Conservation (phyloP, 2,329 filamentous ascomycete species). For the Pseudogymnoascus sp. region DNA sequence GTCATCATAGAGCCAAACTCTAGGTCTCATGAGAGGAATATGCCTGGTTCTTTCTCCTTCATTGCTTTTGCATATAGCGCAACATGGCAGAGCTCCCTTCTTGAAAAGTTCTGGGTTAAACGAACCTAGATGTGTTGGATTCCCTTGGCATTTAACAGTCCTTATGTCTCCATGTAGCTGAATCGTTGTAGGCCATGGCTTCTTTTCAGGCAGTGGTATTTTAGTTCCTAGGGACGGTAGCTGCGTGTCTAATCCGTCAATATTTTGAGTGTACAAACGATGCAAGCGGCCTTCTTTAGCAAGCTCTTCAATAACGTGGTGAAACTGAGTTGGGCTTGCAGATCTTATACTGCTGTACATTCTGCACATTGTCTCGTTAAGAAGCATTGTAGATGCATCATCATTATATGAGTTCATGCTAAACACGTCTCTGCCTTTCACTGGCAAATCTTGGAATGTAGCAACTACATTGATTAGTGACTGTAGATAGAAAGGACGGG, state of each 20-base stretch:
- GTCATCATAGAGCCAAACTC: slow-evolving; percentile 94
- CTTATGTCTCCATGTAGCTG: slow-evolving; percentile 85
- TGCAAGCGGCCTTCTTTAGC: slow-evolving; percentile 75
- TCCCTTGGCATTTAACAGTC: slow-evolving; percentile 36
- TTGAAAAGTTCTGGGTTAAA: slow-evolving; percentile 14
- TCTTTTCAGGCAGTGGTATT: slow-evolving; percentile 68
- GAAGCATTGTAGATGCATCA: slow-evolving; percentile 72
- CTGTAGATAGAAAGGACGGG: slow-evolving; percentile 11
- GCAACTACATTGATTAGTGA: slow-evolving; percentile 14
- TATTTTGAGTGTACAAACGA: slow-evolving; percentile 89
- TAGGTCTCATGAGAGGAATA: slow-evolving; percentile 24
- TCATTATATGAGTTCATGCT: slow-evolving; percentile 84
- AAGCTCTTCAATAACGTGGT: slow-evolving; percentile 80
- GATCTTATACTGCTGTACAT: slow-evolving; percentile 67
- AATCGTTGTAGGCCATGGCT: slow-evolving; percentile 81
- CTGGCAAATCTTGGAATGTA: slow-evolving; percentile 14
- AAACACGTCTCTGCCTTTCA: slow-evolving; percentile 57
- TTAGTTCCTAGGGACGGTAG: slow-evolving; percentile 68
- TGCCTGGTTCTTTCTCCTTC: slow-evolving; percentile 5
- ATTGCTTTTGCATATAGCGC: slow-evolving; percentile 8
- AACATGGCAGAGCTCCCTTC: slow-evolving; percentile 3
- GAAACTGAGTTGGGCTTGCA: slow-evolving; percentile 76
- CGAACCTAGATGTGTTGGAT: slow-evolving; percentile 14
- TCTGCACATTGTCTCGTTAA: slow-evolving; percentile 87
- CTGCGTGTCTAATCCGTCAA: slow-evolving; percentile 82